Base-by-base conservation (phyloP, 768 basidiomycete species). In the Tylopilus subfusipes region DNA sequence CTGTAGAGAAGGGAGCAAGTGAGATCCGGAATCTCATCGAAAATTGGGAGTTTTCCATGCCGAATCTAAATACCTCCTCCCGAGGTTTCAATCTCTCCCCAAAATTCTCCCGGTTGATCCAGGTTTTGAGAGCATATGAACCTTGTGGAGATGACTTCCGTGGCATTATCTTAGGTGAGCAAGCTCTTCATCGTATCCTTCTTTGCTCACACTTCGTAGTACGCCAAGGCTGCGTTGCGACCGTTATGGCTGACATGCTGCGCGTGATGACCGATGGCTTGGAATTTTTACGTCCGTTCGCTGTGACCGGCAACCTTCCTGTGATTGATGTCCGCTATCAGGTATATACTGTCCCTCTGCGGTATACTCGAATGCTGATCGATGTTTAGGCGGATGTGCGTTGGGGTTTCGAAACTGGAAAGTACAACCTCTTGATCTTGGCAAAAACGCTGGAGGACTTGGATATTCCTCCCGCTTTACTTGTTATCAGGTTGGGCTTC, bases 121-220 rank as follows among this genome's bases (percentile, higher is more conserved):
- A 88, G 44, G 70, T 83, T 42, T 72, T 92, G 39, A 77, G 77
- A 52, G 75, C 79, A 1, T 85, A 79, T 63, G 73, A 76, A 53
- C 70, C 75, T 14, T 75, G 79, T 44, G 82, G 81, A 6, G 77
- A 82, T 48, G 60, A 65, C 5, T 90, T 92, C 63, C 81, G 86
- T 42, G 86, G 82, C 16, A 75, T 91, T 22, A 67, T 92, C 25
- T 77, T 90, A 57, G 88, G 90, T 89, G 60, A 52, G 66, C 33
- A 40, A 36, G 24, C 16, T 22, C 38, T 18, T n/a, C 11, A 8
- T 14, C 43, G 64, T 86, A 36, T 76, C 83, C 19, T 33, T 58
- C 25, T 21, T 40, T 39, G 51, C 53, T 60, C 18, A 63, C 53
- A 52, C 13, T 42, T 47, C 52, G 40, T 34, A 90, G 87, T 88